Evolutionary conservation across 176 grass and related monocot species (phyloP), one percentile per base, ranked within the genome.

Genomic region (Aechmea fasciata): DNA sequence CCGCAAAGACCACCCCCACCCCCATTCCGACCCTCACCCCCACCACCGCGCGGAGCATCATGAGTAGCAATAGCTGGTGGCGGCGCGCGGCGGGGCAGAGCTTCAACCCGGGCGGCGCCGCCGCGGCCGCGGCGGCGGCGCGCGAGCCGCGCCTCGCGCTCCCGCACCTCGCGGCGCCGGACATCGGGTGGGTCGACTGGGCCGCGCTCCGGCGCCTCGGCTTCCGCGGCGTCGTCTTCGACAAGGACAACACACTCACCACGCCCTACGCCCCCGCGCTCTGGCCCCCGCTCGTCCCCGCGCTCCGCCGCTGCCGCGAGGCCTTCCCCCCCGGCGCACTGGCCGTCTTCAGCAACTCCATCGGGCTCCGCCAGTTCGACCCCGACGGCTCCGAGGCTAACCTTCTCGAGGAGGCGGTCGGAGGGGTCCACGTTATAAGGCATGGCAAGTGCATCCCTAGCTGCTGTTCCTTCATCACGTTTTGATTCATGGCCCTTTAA

Each of bases 221-320:
- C 9, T 92, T 97, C 80, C 79, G 84, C 25, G 93, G 93, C 69
- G 89, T 97, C 67, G 86, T 97, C 50, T 90, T 97, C 68, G 93
- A 97, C 82, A 92, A 97, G 89, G 93, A 96, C 79, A 96, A 96
- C 76, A 96, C 93, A n/a, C 83, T 96, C 77, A 96, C 93, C 11
- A 68, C 83, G 15, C 93, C 89, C 48, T 92, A 92, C 71, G 81
- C 86, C 7, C 86, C 73, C 20, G 69, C 81, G 49, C 79, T 96
- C 68, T 96, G 93, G 93, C 84, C 89, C 13, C 59, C 84, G 20
- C 79, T 97, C 33, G 50, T 73, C 12, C 22, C 72, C 70, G 77
- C 93, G 20, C 76, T 97, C 47, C 70, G 80, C 50, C 88, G 84
- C 47, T 97, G 93, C 74, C 83, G 75, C 61, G 71, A 74, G 10